Evolutionary conservation across 2,329 filamentous ascomycete species (phyloP).

Genomic region (Fusarium annulatum): DNA sequence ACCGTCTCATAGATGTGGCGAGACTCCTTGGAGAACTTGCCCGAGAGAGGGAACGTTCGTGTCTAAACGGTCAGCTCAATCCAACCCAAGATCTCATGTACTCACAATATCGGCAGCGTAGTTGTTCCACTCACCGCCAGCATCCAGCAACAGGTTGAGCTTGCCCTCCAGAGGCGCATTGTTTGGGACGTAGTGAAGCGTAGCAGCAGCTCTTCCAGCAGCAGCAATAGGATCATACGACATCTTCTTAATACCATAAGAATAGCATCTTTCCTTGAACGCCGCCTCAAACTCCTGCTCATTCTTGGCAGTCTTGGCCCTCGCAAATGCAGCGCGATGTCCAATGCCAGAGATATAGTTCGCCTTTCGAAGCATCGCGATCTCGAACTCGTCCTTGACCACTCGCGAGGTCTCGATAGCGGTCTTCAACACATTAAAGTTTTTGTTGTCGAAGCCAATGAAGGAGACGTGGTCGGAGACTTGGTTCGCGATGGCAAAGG

Average conservation of each 20-base stretch:
- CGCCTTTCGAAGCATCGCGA: constrained; percentile 77
- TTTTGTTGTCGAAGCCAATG: constrained; percentile 73
- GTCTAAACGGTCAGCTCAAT: constrained; percentile 63
- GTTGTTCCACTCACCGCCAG: constrained; percentile 79
- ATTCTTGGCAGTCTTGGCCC: constrained; percentile 73
- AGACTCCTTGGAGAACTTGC: constrained; percentile 76
- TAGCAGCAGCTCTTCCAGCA: constrained; percentile 81
- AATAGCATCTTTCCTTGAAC: constrained; percentile 81
- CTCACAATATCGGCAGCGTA: constrained; percentile 76
- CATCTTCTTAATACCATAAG: constrained; percentile 81
- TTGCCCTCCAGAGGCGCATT: constrained; percentile 75
- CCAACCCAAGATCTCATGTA: neutral
- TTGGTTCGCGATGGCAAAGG: constrained; percentile 84
- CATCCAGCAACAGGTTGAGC: constrained; percentile 85
- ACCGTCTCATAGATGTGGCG: constrained; percentile 85
- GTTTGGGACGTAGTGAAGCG: constrained; percentile 89
- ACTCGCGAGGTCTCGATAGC: constrained; percentile 77
- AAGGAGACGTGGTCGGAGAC: constrained; percentile 79
- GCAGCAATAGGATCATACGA: constrained; percentile 91
- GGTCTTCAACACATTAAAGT: constrained; percentile 65
- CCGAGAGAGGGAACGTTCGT: constrained; percentile 84
- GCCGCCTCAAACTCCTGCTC: constrained; percentile 86
- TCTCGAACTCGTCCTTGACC: constrained; percentile 79
- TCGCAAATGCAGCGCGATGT: constrained; percentile 71
- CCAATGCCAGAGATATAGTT: constrained; percentile 76